A percentile compares a stretch with the other conserved stretches of the same genome.
These are phyloP conservation scores for Paraphoma chrysanthemicola DNA, from an alignment of 2,329 filamentous ascomycete species.

Conservation along the genomic window DNA sequence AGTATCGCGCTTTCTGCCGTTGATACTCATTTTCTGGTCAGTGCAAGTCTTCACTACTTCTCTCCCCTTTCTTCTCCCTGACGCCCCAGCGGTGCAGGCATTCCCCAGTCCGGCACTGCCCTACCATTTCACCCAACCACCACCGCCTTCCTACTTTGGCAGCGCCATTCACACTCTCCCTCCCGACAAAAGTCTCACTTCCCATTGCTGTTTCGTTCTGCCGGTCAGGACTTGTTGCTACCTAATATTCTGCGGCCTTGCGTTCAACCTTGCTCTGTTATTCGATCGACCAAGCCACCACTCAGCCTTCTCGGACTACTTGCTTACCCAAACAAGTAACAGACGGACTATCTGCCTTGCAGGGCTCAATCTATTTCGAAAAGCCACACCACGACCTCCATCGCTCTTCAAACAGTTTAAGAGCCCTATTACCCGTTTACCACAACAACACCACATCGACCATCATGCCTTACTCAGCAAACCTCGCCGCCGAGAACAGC, in stretches of 20 bases:
- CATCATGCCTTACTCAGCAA: constrained; percentile 55
- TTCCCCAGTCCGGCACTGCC: constrained; percentile 35
- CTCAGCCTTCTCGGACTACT: constrained; percentile 39
- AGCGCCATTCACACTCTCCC: constrained; percentile 36
- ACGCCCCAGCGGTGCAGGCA: constrained; percentile 39
- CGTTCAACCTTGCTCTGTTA: constrained; percentile 36
- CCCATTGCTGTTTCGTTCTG: constrained; percentile 33
- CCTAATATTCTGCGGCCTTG: constrained; percentile 37
- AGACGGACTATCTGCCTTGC: constrained; percentile 35
- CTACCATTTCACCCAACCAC: constrained; percentile 26
- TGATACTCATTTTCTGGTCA: constrained; percentile 35
- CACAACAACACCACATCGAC: constrained; percentile 18
- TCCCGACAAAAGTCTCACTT: constrained; percentile 26
- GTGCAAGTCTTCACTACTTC: constrained; percentile 36
- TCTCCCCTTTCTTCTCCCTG: constrained; percentile 25
- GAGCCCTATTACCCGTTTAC: constrained; percentile 17
- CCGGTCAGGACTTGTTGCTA: constrained; percentile 37
- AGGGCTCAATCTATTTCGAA: constrained; percentile 35
- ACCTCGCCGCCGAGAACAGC: constrained; percentile 64
- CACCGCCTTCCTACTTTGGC: constrained; percentile 32
- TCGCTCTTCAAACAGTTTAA: constrained; percentile 22
- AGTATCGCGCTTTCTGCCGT: constrained; percentile 41
- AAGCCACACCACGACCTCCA: constrained; percentile 8
- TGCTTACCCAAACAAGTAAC: constrained; percentile 46
- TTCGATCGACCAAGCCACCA: constrained; percentile 31